Evolutionary conservation across 441 rosid species (phyloP).

Genomic region (Bruguiera hainesii): DNA sequence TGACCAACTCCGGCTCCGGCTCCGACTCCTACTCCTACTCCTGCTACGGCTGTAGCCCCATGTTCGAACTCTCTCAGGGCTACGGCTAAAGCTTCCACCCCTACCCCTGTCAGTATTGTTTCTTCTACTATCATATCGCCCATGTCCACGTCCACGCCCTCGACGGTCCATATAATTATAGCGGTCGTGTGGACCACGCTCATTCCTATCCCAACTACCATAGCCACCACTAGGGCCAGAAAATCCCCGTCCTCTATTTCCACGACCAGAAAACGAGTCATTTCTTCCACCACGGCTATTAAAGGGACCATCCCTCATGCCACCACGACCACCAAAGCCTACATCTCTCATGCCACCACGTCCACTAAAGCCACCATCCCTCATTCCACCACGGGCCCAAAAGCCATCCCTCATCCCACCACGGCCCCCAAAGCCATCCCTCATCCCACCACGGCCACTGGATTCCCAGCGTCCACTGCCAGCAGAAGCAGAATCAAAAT

Average conservation of each 20-base stretch:
- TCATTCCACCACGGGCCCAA: conserved; percentile 56
- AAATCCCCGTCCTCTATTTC: conserved; percentile 65
- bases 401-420: conserved; percentile 38
- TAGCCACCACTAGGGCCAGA: conserved; percentile 49
- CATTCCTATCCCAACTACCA: conserved; percentile 56
- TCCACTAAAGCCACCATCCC: conserved; percentile 48
- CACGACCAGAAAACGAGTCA: conserved; percentile 60
- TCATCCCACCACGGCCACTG: conserved; percentile 30
- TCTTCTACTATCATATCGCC: conserved; percentile 76
- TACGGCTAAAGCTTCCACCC: conserved; percentile 72
- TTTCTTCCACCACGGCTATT: conserved; percentile 47
- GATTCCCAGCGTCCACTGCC: conserved; percentile 76
- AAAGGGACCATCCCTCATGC: conserved; percentile 43
- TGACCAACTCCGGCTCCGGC: conserved; percentile 39
- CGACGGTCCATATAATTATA: conserved; percentile 51
- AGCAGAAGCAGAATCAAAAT: conserved; percentile 54
- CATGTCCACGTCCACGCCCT: conserved; percentile 64
- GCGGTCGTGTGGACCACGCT: conserved; percentile 51
- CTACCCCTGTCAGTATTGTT: conserved; percentile 39
- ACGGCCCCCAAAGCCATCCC: conserved; percentile 18
- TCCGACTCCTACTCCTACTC: conserved; percentile 26
- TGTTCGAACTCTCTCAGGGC: conserved; percentile 64
- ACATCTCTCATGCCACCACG: conserved; percentile 50
- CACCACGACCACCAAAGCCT: conserved; percentile 43
- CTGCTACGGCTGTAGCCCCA: conserved; percentile 51